Evolutionary conservation across 129 eudicot species (phyloP).

Genomic region (Heracleum sosnowskyi): DNA sequence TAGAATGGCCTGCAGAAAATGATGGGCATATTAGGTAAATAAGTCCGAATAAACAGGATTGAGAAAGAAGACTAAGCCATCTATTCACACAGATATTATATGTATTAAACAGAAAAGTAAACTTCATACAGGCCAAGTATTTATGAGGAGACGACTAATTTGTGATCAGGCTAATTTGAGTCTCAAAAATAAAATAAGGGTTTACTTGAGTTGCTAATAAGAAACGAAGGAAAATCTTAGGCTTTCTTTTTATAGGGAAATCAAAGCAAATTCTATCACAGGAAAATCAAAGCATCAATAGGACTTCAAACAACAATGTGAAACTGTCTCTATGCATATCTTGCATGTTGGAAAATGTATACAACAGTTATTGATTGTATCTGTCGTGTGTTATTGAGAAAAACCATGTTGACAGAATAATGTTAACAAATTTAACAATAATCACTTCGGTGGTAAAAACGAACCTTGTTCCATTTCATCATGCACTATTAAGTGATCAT

Average conservation of each 20-base stretch:
- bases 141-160: neutral
- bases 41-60: neutral
- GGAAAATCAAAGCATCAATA: neutral
- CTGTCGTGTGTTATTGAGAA: neutral
- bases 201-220: neutral
- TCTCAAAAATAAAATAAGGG: neutral
- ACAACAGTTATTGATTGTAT: neutral
- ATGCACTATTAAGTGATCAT: neutral
- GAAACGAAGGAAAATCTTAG: neutral
- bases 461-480: neutral
- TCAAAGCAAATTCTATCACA: neutral
- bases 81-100: neutral
- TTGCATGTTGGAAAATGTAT: neutral
- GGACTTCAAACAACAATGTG: neutral
- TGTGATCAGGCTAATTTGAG: neutral
- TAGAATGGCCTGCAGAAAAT: neutral
- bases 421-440: neutral
- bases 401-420: neutral
- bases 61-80: neutral
- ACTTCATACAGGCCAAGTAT: neutral
- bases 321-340: neutral
- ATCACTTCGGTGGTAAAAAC: neutral
- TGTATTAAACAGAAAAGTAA: neutral
- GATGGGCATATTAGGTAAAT: neutral
- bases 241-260: neutral